These are phyloP conservation scores for Phytopythium sindhum DNA, from an alignment of 352 stramenopile species.

Conservation along the genomic window DNA sequence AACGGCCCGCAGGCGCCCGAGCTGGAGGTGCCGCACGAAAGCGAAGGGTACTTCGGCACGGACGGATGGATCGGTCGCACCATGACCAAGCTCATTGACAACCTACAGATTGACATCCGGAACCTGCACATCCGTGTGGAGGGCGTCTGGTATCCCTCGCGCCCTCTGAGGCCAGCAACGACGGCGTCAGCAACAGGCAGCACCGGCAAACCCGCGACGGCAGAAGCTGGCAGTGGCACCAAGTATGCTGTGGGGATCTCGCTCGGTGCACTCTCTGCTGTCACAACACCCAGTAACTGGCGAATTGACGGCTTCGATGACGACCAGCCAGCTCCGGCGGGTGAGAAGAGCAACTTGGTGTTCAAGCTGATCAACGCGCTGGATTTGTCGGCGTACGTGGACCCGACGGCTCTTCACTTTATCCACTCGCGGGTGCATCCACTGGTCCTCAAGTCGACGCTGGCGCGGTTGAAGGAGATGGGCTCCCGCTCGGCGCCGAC, in stretches of 20 bases:
- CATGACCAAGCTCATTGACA: conserved; percentile 90
- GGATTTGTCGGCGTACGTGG: conserved; percentile 85
- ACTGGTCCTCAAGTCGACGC: conserved; percentile 69
- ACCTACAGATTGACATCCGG: conserved; percentile 84
- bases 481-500: conserved; percentile 44
- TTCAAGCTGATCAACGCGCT: conserved; percentile 88
- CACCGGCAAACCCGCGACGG: conserved; percentile 2
- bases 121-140: conserved; percentile 88
- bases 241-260: conserved; percentile 82
- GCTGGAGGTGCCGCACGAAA: conserved; percentile 65
- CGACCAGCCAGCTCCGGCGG: conserved; percentile 22
- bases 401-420: conserved; percentile 81
- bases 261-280: conserved; percentile 76
- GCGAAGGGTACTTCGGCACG: conserved; percentile 85
- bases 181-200: conserved; percentile 6
- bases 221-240: conserved; percentile 13
- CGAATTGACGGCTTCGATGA: conserved; percentile 70
- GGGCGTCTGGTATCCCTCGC: conserved; percentile 55
- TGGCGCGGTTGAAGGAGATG: conserved; percentile 83
- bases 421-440: conserved; percentile 83
- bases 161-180: conserved; percentile 16
- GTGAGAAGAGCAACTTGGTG: conserved; percentile 59
- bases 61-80: conserved; percentile 86
- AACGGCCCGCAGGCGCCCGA: conserved; percentile 62
- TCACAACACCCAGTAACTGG: conserved; percentile 86